Conservation (phyloP, 257 asterid species). For the Catharanthus roseus region DNA sequence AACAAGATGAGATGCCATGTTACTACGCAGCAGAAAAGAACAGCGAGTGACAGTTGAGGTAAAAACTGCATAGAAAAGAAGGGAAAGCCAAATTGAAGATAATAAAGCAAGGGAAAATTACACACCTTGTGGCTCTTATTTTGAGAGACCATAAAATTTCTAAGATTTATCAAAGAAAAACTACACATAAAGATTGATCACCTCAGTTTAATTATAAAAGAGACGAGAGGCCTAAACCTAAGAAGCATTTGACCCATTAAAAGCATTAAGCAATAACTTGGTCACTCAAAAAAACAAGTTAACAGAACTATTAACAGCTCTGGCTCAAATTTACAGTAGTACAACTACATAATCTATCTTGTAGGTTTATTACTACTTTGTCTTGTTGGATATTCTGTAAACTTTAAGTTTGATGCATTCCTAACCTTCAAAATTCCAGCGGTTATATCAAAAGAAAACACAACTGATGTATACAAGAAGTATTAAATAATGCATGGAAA, state of each 20-base stretch:
- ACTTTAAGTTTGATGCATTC: neutral
- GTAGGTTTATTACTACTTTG: no score
- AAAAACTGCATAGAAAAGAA: neutral
- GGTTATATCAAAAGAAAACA: neutral
- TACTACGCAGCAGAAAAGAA: neutral
- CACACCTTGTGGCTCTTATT: neutral
- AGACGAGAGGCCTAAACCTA: neutral
- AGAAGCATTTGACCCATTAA: conserved; percentile 1
- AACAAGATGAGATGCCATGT: neutral
- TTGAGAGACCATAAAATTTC: neutral
- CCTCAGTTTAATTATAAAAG: neutral
- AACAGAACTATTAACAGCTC: neutral
- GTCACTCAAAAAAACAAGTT: conserved; percentile 4
- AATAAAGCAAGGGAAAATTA: neutral
- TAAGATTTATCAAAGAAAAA: neutral
- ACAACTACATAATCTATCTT: neutral
- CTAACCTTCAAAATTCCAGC: neutral
- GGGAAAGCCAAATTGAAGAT: neutral
- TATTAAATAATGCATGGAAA: neutral
- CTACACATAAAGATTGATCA: neutral
- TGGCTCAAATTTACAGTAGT: neutral
- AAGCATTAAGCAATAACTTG: neutral
- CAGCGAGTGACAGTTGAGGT: neutral
- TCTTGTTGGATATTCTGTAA: neutral
- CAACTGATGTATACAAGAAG: neutral